Conservation (phyloP, 192 early-diverging fungal species). For the Lobosporangium transversale region DNA sequence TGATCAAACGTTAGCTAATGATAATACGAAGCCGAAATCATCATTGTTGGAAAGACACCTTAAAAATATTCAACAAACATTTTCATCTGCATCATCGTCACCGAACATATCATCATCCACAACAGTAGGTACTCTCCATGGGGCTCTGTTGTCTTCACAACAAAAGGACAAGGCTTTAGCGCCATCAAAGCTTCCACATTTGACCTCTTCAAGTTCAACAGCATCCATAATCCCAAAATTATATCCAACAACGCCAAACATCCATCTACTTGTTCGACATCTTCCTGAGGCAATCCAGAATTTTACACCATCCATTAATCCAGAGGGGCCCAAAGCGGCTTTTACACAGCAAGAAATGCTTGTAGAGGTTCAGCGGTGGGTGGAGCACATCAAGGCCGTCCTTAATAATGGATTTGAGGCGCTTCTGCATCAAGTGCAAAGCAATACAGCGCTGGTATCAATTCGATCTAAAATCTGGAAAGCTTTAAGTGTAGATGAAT, state of each 20-base stretch:
- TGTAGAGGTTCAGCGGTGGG: slow-evolving; percentile 41
- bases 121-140: neutral
- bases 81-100: slow-evolving; percentile 36
- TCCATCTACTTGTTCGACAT: slow-evolving; percentile 65
- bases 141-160: neutral
- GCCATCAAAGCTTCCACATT: neutral
- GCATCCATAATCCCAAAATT: slow-evolving; percentile 44
- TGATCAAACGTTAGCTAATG: neutral
- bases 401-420: slow-evolving; percentile 34
- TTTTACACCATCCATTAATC: slow-evolving; percentile 58
- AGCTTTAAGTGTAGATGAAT: slow-evolving; percentile 49
- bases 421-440: slow-evolving; percentile 40
- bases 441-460: slow-evolving; percentile 36
- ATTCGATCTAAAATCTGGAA: slow-evolving; percentile 56
- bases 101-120: neutral
- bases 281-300: slow-evolving; percentile 65
- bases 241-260: slow-evolving; percentile 65
- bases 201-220: slow-evolving; percentile 4
- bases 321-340: slow-evolving; percentile 29
- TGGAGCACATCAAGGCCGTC: slow-evolving; percentile 37
- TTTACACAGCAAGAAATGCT: slow-evolving; percentile 49
- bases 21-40: neutral
- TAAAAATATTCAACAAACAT: slow-evolving; percentile 50
- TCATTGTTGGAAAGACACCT: slow-evolving; percentile 53
- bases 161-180: slow-evolving; percentile 3